Conservation (phyloP, 1,139 yeast species). For the Magnusiomyces sp. region DNA sequence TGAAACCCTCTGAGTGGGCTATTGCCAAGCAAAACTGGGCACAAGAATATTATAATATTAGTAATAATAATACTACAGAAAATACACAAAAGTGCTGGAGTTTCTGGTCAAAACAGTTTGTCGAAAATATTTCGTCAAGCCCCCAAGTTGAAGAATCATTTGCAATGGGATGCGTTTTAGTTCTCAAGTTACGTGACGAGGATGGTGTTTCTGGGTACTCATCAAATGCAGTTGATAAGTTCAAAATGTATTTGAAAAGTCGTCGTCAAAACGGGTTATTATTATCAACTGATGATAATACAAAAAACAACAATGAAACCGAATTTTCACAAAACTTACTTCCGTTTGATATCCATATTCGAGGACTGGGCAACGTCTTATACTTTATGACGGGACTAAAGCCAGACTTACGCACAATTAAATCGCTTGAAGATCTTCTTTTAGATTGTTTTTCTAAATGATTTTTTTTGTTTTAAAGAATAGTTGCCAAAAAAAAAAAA, state of each 20-base stretch:
- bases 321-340: conserved; percentile 4
- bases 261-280: not conserved
- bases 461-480: not conserved
- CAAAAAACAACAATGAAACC: no score
- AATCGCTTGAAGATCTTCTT: not conserved
- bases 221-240: conserved; percentile 15
- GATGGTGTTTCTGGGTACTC: conserved; percentile 17
- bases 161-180: conserved; percentile 24
- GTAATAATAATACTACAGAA: no score
- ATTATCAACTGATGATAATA: no score
- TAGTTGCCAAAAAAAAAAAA: not conserved
- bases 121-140: conserved; percentile 17
- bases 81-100: no score
- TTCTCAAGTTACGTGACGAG: conserved; percentile 20
- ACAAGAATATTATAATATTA: not conserved
- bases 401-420: not conserved
- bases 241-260: conserved; percentile 9
- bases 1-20: conserved; percentile 14
- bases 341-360: conserved; percentile 14
- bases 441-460: not conserved
- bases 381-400: conserved; percentile 18
- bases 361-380: conserved; percentile 22
- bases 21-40: conserved; percentile 7
- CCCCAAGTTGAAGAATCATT: conserved; percentile 20
- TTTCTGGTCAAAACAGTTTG: conserved; percentile 20